A percentile compares a stretch with the other conserved stretches of the same genome.
phyloP scores from a whole-genome alignment of 2,329 filamentous ascomycete genomes.

The Fusarium tuaranense region DNA sequence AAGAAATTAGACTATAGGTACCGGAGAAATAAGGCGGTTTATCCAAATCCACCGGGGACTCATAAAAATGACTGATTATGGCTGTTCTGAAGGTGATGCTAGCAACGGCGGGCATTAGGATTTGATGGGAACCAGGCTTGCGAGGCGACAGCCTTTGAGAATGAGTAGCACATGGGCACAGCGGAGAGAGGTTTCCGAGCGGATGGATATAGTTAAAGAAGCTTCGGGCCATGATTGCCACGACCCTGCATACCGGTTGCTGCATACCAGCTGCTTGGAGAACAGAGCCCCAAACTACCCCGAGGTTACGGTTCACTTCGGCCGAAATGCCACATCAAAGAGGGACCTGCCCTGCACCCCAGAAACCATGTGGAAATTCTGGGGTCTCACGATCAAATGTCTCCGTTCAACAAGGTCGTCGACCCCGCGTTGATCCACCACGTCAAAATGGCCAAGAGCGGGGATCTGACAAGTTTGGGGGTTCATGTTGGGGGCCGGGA shows the following conservation, averaged over 20 bases:
- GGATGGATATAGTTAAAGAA: neutral
- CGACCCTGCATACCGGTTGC: neutral
- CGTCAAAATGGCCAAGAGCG: neutral
- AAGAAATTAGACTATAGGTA: neutral
- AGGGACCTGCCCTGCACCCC: neutral
- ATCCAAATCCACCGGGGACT: neutral
- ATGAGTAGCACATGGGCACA: neutral
- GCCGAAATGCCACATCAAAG: neutral
- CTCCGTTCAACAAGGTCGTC: neutral
- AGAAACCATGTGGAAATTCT: neutral
- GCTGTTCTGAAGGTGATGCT: neutral
- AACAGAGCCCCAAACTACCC: neutral
- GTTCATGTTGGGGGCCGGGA: neutral
- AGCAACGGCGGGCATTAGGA: neutral
- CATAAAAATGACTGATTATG: neutral
- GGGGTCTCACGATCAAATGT: neutral
- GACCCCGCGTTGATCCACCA: neutral
- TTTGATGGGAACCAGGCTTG: neutral
- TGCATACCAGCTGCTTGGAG: neutral
- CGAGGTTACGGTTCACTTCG: neutral
- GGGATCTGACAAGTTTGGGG: slow-evolving; percentile 1
- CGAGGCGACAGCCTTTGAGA: neutral
- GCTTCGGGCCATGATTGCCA: neutral
- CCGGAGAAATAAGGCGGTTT: neutral
- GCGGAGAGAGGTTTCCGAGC: neutral